Base-by-base conservation (phyloP, 192 early-diverging fungal species). In the Phlyctochytrium arcticum region DNA sequence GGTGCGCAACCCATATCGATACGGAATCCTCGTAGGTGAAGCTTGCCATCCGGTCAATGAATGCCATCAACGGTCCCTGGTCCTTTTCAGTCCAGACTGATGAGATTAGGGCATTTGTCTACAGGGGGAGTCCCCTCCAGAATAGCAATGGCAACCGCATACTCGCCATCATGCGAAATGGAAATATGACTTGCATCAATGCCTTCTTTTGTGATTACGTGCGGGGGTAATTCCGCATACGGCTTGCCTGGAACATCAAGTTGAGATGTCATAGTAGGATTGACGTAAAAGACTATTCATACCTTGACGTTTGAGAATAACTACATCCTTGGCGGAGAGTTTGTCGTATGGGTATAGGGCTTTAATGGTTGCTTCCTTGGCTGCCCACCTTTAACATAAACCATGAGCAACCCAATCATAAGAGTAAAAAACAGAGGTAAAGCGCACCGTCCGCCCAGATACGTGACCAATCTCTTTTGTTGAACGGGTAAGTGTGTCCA, bases 141-240 rank as follows among this genome's bases (percentile, higher is more conserved):
- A n/a, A n/a, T n/a, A n/a, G n/a, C n/a, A n/a, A n/a, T n/a, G n/a
- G 87, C 85, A 32, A 88, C 75, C 9, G 81, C 74, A 72, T 88
- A 90, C 33, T 90, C 88, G 9, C 88, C 88, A 70, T 92, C 90
- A 67, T 92, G 90, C n/a, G 88, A 85, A n/a, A 90, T 71, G 5
- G 82, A 80, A 4, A 80, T 59, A 68, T 89, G 86, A 17, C 77
- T n/a, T 9, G 62, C 36, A 4, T 34, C 46, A 26, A 58, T 31
- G 6, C 49, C 39, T 9, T 56, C 29, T 21, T 10, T 29, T 19
- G 21, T 2, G 12, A 31, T 44, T 6, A 60, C 47, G 32, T 21
- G 21, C 8, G 39, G 48, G 36, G 69, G 31, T n/a, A 72, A 31
- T 10, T 44, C 8, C 35, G 72, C 30, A 19, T 47, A 36, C 4